Conservation (phyloP, 2,329 filamentous ascomycete genomes). For the Stromatinia cepivora region DNA sequence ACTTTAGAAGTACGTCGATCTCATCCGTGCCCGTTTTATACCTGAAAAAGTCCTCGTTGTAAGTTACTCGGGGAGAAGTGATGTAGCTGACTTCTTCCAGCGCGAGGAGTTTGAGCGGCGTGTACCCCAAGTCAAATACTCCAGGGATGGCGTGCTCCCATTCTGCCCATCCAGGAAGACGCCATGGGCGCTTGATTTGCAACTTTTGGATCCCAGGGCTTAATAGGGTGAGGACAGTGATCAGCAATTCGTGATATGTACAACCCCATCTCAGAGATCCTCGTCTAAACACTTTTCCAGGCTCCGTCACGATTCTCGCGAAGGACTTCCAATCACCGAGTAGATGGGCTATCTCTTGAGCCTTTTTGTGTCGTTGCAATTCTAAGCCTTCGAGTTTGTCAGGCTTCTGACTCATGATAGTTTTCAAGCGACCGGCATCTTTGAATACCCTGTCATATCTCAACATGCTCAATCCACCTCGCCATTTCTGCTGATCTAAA, state of each 20-base stretch:
- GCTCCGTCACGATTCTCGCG: neutral
- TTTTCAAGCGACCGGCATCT: neutral
- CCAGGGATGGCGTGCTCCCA: rapidly evolving
- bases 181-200: neutral
- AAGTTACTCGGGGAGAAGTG: too few relatives aligned
- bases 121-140: neutral
- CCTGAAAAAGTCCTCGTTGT: too few relatives aligned
- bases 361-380: neutral
- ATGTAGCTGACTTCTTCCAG: neutral
- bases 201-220: neutral
- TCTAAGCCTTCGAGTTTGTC: too few relatives aligned
- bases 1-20: neutral
- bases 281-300: neutral
- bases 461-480: neutral
- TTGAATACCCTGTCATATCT: neutral
- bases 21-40: rapidly evolving
- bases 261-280: neutral
- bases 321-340: neutral
- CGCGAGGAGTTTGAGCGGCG: neutral
- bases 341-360: neutral
- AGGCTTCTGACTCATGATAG: neutral
- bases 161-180: rapidly evolving
- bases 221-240: neutral
- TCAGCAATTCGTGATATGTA: neutral
- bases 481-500: neutral